Base-by-base conservation (phyloP, 495 filamentous ascomycete species). In the Amorphotheca resinae region DNA sequence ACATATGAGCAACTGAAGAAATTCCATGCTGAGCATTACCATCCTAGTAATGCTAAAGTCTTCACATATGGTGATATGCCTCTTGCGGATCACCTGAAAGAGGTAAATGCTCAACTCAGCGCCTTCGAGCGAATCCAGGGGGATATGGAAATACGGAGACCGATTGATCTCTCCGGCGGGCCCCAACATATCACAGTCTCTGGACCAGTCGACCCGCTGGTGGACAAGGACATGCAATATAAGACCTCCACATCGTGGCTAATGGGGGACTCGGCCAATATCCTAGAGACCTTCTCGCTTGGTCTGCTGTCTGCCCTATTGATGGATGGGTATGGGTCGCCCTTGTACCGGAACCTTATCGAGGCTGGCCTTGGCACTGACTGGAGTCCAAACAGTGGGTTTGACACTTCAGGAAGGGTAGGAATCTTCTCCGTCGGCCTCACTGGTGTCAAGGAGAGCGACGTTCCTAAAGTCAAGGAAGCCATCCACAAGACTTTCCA, bases 1-100 rank as follows among this genome's bases (percentile, higher is more conserved):
- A 95, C 86, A 2, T 82, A 94, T 58, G 70, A 87, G 50, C 81
- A 94, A 52, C 62, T 98, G 43, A 79, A 76, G 42, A 72, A 77
- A 14, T 98, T 94, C 51, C 93, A 95, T 48, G 76, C 76, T 21
- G 76, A 82, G 48, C 85, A 98, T 59, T 98, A 98, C 51, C 87
- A 98, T 61, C 91, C 91, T 0, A 96, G 87, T 54, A 96, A 96
- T 60, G 77, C 88, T 12, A 95, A 93, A 62, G 66, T 98, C 15
- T 75, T 95, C 51, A 95, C 91, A 0, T 98, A 98, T 51, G 91
- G 91, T 41, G 80, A 98, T 55, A 87, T 94, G 79, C 82, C 85
- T 0, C 62, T 98, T 32, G 66, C 64, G 15, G 77, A 80, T 42
- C 91, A 98, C 61, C 58, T 95, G 33, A 63, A 72, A 53, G 81